phyloP scores from a whole-genome alignment of 371 early-diverging fungal species.

The Choanephora cucurbitarum region DNA sequence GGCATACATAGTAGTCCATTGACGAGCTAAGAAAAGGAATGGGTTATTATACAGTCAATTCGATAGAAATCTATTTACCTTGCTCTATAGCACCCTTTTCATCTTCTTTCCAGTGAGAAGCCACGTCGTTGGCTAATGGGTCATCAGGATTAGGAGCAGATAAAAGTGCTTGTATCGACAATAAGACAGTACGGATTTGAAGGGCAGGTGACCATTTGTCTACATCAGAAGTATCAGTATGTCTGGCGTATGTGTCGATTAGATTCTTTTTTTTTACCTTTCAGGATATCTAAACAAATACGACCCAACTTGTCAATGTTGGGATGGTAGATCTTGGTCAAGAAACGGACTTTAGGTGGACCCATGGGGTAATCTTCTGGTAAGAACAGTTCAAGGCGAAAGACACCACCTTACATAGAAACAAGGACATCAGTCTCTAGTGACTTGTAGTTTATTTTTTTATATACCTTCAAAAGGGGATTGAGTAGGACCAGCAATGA shows the following conservation, averaged over 20 bases:
- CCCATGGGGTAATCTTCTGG: slow-evolving; percentile 99
- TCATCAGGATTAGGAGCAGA: slow-evolving; percentile 99
- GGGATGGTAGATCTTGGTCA: slow-evolving; percentile 99
- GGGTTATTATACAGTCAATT: not conserved
- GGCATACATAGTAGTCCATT: slow-evolving; percentile 37
- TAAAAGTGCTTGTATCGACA: slow-evolving; percentile 98
- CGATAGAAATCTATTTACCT: slow-evolving; percentile 49
- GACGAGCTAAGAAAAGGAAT: slow-evolving; percentile 20
- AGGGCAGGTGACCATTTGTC: slow-evolving; percentile 99
- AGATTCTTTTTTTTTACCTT: slow-evolving; percentile 63
- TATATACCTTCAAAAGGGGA: slow-evolving; percentile 96
- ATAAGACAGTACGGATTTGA: slow-evolving; percentile 96
- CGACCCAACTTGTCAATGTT: slow-evolving; percentile 99
- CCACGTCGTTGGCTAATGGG: slow-evolving; percentile 98
- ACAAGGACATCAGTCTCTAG: too few relatives aligned
- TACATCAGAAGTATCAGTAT: slow-evolving; percentile 26
- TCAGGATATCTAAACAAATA: slow-evolving; percentile 98
- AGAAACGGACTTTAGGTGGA: slow-evolving; percentile 97
- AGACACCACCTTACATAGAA: slow-evolving; percentile 97
- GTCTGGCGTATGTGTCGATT: too few relatives aligned
- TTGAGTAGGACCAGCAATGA: slow-evolving; percentile 93
- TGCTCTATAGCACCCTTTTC: slow-evolving; percentile 91
- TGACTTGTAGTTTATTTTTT: too few relatives aligned
- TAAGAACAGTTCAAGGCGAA: slow-evolving; percentile 95
- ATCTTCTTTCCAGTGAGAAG: slow-evolving; percentile 98